phyloP scores from a whole-genome alignment of 441 rosid genomes.

The Bruguiera hainesii region DNA sequence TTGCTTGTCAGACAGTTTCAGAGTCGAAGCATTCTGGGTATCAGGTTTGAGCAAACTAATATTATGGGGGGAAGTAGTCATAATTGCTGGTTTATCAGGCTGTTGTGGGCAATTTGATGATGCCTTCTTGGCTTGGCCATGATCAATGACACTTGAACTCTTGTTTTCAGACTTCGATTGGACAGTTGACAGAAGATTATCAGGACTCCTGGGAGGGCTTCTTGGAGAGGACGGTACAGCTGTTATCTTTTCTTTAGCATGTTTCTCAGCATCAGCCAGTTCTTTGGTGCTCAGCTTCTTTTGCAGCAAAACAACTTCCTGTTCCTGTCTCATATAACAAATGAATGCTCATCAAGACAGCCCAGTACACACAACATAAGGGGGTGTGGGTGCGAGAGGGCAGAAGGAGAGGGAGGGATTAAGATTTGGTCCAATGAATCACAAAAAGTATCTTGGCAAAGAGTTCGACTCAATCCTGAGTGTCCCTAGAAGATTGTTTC shows the following conservation, averaged over 20 bases:
- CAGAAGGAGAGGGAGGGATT: too few relatives aligned
- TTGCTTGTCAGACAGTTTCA: conserved; percentile 45
- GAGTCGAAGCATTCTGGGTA: conserved; percentile 36
- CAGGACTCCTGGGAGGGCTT: conserved; percentile 41
- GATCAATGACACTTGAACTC: conserved; percentile 32
- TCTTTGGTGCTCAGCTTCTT: conserved; percentile 40
- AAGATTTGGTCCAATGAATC: too few relatives aligned
- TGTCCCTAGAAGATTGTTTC: too few relatives aligned
- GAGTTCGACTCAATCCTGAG: too few relatives aligned
- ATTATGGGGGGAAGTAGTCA: conserved; percentile 31
- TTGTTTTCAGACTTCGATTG: conserved; percentile 49
- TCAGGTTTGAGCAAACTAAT: conserved; percentile 38
- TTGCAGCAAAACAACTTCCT: conserved; percentile 31
- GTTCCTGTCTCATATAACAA: conserved; percentile 26
- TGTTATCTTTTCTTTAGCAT: conserved; percentile 49
- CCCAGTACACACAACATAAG: not conserved
- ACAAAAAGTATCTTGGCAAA: too few relatives aligned
- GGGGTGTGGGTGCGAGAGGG: too few relatives aligned
- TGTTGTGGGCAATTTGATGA: conserved; percentile 38
- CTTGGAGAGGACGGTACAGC: conserved; percentile 46
- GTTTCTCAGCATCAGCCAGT: conserved; percentile 50
- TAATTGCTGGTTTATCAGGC: conserved; percentile 38
- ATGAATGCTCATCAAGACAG: conserved; percentile 13
- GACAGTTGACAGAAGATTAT: conserved; percentile 29
- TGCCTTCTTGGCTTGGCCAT: conserved; percentile 36